Base-by-base conservation (phyloP, 306 rosid species). In the Pyrus pyrifolia region DNA sequence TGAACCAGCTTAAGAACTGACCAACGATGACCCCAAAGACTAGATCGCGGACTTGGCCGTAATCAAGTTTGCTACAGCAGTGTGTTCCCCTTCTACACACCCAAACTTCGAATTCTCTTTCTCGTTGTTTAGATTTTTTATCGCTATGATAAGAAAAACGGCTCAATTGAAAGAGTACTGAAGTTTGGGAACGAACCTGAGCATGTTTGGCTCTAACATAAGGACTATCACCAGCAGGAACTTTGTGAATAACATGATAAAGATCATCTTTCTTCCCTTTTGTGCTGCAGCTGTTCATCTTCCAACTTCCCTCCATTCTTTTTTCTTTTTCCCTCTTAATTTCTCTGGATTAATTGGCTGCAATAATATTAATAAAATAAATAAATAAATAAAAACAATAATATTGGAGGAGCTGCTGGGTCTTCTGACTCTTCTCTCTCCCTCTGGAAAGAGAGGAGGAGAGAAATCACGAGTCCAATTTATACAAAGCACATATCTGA, bases 161-260 rank as follows among this genome's bases (percentile, higher is more conserved):
- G 3, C 23, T 2, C 11, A 19, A 5, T 15, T 14, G 40, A 4
- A 14, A 6, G 3, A 27, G 23, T 58, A 58, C 11, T 58, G 76
- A 79, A 71, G 3, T 63, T 80, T 58, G 33, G 4, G 21, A 15
- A 35, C 70, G 29, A 33, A 93, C 97, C 96, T 94, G 98, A 46
- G 98, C 98, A 83, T 94, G 94, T 62, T 92, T 94, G 70, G 97
- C 97, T 84, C 87, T 85, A 31, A 90, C 97, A 92, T 94, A 94
- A 70, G 96, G 98, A 64, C 65, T 79, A 82, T 94, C 96, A 13
- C 97, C 97, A 52, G 78, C 80, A 75, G 97, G 97, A 9, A 90
- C 90, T 83, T 94, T 94, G 66, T 92, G 96, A 81, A 90, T 79
- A 29, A 90, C 90, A 91, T 94, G 98, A 75, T 86, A 94, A 10